Conservation (phyloP, 257 asterid genomes). For the Solanum ahanhuiri region DNA sequence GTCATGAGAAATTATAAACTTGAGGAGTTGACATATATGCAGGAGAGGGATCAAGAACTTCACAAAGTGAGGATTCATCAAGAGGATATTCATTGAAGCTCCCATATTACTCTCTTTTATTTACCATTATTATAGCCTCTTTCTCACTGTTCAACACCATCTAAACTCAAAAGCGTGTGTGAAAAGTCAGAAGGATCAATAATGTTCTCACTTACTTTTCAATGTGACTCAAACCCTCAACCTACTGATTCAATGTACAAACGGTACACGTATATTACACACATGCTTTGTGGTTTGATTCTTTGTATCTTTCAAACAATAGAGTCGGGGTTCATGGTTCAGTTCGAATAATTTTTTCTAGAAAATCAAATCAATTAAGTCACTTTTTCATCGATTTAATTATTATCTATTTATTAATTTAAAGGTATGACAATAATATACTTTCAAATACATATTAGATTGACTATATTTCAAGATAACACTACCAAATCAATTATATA, state of each 20-base stretch:
- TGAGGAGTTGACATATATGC: not conserved
- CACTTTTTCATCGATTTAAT: not conserved
- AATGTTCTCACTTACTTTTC: too few relatives aligned
- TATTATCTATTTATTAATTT: too few relatives aligned
- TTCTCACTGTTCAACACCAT: not conserved
- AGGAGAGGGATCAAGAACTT: not conserved
- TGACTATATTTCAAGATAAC: not conserved
- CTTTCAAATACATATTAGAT: too few relatives aligned
- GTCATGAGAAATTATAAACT: not conserved
- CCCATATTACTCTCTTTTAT: not conserved
- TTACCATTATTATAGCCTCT: not conserved
- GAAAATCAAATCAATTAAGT: too few relatives aligned
- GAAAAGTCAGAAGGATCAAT: not conserved
- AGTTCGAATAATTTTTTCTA: too few relatives aligned
- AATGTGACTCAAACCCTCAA: too few relatives aligned
- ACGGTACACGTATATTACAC: too few relatives aligned
- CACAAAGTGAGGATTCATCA: not conserved
- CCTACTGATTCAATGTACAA: not conserved
- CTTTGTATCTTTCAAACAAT: not conserved
- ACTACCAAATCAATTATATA: not conserved
- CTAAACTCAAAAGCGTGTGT: not conserved
- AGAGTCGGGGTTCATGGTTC: not conserved
- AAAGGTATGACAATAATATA: not conserved
- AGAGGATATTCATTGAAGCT: conserved; percentile 8
- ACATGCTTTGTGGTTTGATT: not conserved